Conservation (phyloP, 2,329 filamentous ascomycete genomes). For the Colletotrichum chrysophilum region DNA sequence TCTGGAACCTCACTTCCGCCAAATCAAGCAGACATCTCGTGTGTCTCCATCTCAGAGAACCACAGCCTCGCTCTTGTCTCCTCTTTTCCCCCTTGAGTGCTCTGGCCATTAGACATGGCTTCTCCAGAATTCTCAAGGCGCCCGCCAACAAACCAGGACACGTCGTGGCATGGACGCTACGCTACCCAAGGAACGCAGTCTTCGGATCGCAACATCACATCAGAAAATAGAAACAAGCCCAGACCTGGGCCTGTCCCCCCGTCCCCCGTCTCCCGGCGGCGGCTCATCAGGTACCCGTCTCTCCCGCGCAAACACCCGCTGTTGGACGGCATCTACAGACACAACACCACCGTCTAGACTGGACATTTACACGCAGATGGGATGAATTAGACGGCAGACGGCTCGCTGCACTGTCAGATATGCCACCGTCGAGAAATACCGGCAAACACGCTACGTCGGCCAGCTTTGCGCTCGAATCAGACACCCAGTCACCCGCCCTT, state of each 20-base stretch:
- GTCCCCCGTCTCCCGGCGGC: not conserved
- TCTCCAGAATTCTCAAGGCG: not conserved
- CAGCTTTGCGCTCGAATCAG: not conserved
- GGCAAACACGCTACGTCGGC: not conserved
- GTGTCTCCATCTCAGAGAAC: not conserved
- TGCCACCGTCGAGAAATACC: not conserved
- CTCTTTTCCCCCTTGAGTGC: not conserved
- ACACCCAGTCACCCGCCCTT: not conserved
- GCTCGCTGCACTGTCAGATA: not conserved
- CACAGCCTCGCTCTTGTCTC: not conserved
- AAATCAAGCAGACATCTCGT: not conserved
- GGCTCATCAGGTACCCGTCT: slow-evolving; percentile 6
- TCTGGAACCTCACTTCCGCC: not conserved
- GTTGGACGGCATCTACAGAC: not conserved
- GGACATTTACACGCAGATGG: not conserved
- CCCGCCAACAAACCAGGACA: not conserved
- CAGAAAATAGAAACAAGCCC: not conserved
- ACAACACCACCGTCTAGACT: not conserved
- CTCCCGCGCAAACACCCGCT: not conserved
- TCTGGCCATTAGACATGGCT: not conserved
- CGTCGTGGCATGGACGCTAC: not conserved
- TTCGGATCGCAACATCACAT: not conserved
- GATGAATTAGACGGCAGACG: not conserved
- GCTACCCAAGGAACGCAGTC: not conserved
- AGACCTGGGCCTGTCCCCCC: not conserved